Evolutionary conservation across 352 stramenopile genomes (phyloP).

Genomic region (Globisporangium solare): DNA sequence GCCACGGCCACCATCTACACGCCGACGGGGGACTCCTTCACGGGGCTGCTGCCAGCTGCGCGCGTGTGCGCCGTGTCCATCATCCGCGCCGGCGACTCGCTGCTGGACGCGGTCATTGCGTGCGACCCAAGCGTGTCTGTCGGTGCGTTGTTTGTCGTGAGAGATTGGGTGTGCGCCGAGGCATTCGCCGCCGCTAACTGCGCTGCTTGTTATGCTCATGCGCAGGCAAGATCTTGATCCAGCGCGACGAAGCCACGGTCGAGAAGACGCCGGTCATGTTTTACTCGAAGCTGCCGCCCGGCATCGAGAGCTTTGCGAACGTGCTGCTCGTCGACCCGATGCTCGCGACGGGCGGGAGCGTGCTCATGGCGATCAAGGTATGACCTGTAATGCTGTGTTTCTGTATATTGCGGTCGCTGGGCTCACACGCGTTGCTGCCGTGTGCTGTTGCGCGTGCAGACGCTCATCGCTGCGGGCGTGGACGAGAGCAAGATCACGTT

Average conservation of each 20-base stretch:
- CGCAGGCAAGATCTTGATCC: slow-evolving; percentile 95
- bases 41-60: slow-evolving; percentile 41
- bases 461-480: slow-evolving; percentile 82
- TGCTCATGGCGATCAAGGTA: slow-evolving; percentile 89
- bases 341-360: slow-evolving; percentile 90
- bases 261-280: slow-evolving; percentile 88
- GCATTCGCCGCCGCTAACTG: not conserved
- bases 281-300: slow-evolving; percentile 93
- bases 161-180: not conserved
- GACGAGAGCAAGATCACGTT: slow-evolving; percentile 91
- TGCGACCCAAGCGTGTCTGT: slow-evolving; percentile 85
- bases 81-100: slow-evolving; percentile 87
- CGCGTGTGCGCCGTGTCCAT: slow-evolving; percentile 92
- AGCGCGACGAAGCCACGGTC: slow-evolving; percentile 90
- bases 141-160: slow-evolving; percentile 19
- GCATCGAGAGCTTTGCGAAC: slow-evolving; percentile 71
- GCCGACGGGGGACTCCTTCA: slow-evolving; percentile 63
- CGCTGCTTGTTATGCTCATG: not conserved
- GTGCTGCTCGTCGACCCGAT: slow-evolving; percentile 97
- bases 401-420: not conserved
- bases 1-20: slow-evolving; percentile 55
- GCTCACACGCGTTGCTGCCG: not conserved
- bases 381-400: not conserved
- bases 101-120: slow-evolving; percentile 89
- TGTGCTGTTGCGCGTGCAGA: slow-evolving; percentile 26